These are phyloP conservation scores for Fagopyrum homotropicum DNA, from an alignment of 148 eudicot genomes.

Conservation along the genomic window DNA sequence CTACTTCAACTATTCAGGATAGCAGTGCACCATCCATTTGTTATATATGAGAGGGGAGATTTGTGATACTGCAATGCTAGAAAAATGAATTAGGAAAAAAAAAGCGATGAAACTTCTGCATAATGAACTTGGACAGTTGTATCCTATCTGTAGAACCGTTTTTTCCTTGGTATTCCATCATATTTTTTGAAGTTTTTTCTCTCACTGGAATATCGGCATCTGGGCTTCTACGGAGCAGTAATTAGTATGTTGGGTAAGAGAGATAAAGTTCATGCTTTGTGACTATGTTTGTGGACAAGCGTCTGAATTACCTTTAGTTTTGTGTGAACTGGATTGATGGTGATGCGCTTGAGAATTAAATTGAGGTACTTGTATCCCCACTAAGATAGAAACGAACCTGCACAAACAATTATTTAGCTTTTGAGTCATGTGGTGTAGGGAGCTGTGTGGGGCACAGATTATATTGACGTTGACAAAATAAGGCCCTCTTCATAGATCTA, in stretches of 20 bases:
- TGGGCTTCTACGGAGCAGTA: background rate
- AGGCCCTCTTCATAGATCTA: background rate
- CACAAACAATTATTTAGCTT: background rate
- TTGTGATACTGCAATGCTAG: background rate
- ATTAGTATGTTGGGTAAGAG: background rate
- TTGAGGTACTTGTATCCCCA: background rate
- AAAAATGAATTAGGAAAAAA: background rate
- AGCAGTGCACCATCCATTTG: background rate
- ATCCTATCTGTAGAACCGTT: background rate
- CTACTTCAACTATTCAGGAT: background rate
- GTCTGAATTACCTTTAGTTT: background rate
- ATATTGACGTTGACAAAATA: background rate
- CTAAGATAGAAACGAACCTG: background rate
- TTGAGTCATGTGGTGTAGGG: background rate
- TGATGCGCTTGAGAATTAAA: background rate
- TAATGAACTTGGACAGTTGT: background rate
- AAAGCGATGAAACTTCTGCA: background rate
- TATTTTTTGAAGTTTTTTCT: background rate
- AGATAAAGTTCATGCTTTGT: background rate
- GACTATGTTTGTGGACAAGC: background rate
- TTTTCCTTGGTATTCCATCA: background rate
- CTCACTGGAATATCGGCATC: background rate
- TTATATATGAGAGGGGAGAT: background rate
- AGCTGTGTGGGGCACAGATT: background rate
- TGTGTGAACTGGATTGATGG: background rate